Conservation (phyloP, 2,329 filamentous ascomycete genomes). For the Alternaria atra region DNA sequence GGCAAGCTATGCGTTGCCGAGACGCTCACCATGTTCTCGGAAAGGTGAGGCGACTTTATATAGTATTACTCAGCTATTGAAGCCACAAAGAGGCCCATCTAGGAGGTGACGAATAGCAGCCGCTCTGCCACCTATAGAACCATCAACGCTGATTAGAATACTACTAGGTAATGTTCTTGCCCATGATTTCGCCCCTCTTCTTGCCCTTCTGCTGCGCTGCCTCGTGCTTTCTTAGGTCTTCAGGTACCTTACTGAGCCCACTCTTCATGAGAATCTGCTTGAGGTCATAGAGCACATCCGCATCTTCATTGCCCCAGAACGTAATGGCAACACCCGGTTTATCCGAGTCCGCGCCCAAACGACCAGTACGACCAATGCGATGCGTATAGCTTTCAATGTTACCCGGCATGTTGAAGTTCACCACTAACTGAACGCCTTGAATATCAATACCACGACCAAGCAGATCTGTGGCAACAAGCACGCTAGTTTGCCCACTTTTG, state of each 20-base stretch:
- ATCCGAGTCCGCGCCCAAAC: conserved; percentile 81
- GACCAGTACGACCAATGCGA: conserved; percentile 93
- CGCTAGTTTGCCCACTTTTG: conserved; percentile 79
- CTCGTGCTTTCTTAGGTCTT: conserved; percentile 89
- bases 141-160: not conserved
- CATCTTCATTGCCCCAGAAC: conserved; percentile 89
- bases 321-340: conserved; percentile 97
- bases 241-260: conserved; percentile 84
- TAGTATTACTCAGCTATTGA: not conserved
- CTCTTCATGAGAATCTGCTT: conserved; percentile 96
- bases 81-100: not conserved
- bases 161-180: conserved; percentile 22
- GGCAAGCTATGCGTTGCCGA: not conserved
- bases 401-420: conserved; percentile 99
- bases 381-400: conserved; percentile 97
- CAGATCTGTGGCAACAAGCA: conserved; percentile 94
- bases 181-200: conserved; percentile 22
- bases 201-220: conserved; percentile 85
- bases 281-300: conserved; percentile 90
- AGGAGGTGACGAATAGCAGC: not conserved
- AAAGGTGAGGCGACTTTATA: not conserved
- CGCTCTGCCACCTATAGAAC: not conserved
- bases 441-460: conserved; percentile 98
- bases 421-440: conserved; percentile 87
- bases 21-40: not conserved